Conservation (phyloP, 805 yeast genomes). For the Pachysolen tannophilus region DNA sequence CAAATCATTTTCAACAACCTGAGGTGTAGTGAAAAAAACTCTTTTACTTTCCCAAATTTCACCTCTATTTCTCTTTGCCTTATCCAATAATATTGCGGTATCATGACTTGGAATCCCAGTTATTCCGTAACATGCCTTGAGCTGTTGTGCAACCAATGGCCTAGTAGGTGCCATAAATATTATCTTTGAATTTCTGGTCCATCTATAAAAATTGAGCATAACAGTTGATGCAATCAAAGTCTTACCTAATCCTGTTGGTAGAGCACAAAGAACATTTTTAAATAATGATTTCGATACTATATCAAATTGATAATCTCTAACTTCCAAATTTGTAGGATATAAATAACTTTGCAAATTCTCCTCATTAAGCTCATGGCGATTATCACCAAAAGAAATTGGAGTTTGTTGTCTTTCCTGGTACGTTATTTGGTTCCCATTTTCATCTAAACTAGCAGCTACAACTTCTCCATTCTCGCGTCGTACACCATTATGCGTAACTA, state of each 20-base stretch:
- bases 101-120: slow-evolving; percentile 74
- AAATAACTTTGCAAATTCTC: slow-evolving; percentile 40
- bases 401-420: too few species aligned
- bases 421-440: too few species aligned
- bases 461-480: too few species aligned
- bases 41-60: slow-evolving; percentile 72
- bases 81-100: slow-evolving; percentile 68
- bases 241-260: slow-evolving; percentile 97
- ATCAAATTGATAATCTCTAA: slow-evolving; percentile 82
- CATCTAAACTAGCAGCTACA: too few species aligned
- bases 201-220: slow-evolving; percentile 80
- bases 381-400: slow-evolving; percentile 25
- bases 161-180: slow-evolving; percentile 96
- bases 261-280: slow-evolving; percentile 74
- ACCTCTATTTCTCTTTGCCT: slow-evolving; percentile 47
- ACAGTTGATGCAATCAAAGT: slow-evolving; percentile 94
- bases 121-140: slow-evolving; percentile 81
- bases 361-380: slow-evolving; percentile 42
- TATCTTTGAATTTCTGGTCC: slow-evolving; percentile 76
- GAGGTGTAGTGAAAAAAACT: slow-evolving; percentile 93
- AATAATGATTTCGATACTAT: slow-evolving; percentile 68
- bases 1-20: slow-evolving; percentile 88
- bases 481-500: too few species aligned
- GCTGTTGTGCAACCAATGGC: slow-evolving; percentile 94
- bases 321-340: slow-evolving; percentile 80